Conservation (phyloP, 73 alveolate species). For the Paramecium bursaria region DNA sequence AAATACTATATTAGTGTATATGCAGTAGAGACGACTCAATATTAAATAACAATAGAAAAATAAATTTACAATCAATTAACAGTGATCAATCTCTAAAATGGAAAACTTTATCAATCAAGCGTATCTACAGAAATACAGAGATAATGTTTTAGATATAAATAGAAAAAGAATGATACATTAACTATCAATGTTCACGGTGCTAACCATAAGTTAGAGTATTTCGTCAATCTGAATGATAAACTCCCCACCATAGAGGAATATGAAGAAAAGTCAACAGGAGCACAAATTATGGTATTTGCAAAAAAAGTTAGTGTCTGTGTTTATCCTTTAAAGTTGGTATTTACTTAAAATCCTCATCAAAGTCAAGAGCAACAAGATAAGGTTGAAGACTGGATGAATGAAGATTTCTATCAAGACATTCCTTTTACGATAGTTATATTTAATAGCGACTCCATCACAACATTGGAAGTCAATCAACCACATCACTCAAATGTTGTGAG, state of each 20-base stretch:
- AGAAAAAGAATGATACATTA: background rate
- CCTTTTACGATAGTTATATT: background rate
- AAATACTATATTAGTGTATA: slow-evolving; percentile 3
- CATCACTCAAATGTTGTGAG: slow-evolving; percentile 16
- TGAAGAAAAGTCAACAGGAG: background rate
- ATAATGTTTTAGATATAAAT: slow-evolving; percentile 46
- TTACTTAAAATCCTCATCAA: background rate
- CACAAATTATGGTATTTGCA: background rate
- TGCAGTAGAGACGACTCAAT: slow-evolving; percentile 3
- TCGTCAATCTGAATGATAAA: slow-evolving; percentile 17
- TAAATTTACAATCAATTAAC: background rate
- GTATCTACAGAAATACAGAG: slow-evolving; percentile 1
- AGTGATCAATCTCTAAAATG: background rate
- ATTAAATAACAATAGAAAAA: background rate
- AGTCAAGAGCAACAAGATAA: background rate
- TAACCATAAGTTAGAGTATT: background rate
- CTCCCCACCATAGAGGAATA: slow-evolving; percentile 10
- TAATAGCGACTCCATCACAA: background rate
- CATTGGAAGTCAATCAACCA: slow-evolving; percentile 4
- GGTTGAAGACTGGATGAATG: background rate
- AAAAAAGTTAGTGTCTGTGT: slow-evolving; percentile 26
- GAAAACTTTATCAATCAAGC: slow-evolving; percentile 7
- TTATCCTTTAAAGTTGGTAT: background rate
- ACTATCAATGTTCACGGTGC: slow-evolving; percentile 32
- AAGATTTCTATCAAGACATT: background rate